phyloP scores from a whole-genome alignment of 495 filamentous ascomycete genomes.

The Penicillium macrosclerotiorum region DNA sequence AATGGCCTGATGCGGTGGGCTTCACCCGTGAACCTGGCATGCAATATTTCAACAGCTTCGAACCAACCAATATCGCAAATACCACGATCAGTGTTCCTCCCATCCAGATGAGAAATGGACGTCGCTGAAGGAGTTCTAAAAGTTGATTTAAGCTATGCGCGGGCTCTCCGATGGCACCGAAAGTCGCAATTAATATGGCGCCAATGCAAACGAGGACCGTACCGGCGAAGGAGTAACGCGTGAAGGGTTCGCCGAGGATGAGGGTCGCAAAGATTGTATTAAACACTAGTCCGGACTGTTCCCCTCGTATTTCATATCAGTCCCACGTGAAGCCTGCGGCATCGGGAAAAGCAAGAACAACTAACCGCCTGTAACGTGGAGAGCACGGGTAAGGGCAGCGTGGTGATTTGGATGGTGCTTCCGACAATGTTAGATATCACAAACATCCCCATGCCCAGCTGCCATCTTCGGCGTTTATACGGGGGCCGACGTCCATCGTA shows the following conservation, averaged over 20 bases:
- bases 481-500: conserved; percentile 79
- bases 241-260: conserved; percentile 92
- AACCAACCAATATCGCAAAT: conserved; percentile 59
- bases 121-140: conserved; percentile 67
- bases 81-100: conserved; percentile 70
- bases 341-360: conserved; percentile 7
- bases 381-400: conserved; percentile 88
- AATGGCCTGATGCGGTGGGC: conserved; percentile 29
- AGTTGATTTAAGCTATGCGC: conserved; percentile 85
- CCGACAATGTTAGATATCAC: conserved; percentile 90
- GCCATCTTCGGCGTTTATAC: conserved; percentile 90
- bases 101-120: conserved; percentile 91
- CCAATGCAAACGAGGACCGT: conserved; percentile 85
- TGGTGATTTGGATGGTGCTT: conserved; percentile 96
- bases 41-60: conserved; percentile 56
- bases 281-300: conserved; percentile 85
- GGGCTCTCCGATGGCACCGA: conserved; percentile 93
- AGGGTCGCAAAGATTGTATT: conserved; percentile 96
- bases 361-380: conserved; percentile 87
- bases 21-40: conserved; percentile 33
- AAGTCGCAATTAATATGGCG: conserved; percentile 85
- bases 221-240: conserved; percentile 81
- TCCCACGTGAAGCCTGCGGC: neutral
- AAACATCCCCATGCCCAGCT: conserved; percentile 97
- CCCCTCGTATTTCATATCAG: neutral